Evolutionary conservation across 164 flowering plant genomes (phyloP).

Genomic region (Tetracentron sinense): DNA sequence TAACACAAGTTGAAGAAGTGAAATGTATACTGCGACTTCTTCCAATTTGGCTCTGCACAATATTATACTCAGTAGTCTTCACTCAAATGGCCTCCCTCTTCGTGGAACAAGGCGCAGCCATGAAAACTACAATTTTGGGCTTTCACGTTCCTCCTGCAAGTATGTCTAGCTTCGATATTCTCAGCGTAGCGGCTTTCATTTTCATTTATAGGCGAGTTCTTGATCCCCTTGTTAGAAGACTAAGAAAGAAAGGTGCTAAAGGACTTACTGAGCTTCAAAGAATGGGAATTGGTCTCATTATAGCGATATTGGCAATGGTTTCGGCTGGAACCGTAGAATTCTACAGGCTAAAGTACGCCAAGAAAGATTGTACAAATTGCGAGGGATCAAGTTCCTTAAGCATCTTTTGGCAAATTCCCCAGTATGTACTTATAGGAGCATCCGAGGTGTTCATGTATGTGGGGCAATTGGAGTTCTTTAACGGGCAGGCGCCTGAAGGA

Average conservation of each 20-base stretch:
- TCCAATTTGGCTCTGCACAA: conserved; percentile 95
- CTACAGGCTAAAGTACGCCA: conserved; percentile 62
- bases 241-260: conserved; percentile 34
- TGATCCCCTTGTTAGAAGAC: conserved; percentile 50
- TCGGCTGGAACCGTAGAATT: conserved; percentile 76
- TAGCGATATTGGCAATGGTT: conserved; percentile 78
- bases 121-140: conserved; percentile 54
- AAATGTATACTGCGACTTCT: conserved; percentile 83
- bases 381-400: conserved; percentile 72
- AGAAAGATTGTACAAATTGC: conserved; percentile 44
- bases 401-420: conserved; percentile 94
- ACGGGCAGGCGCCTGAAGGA: conserved; percentile 82
- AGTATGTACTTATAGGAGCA: conserved; percentile 75
- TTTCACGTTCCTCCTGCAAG: conserved; percentile 84
- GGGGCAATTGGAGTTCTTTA: conserved; percentile 89
- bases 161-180: conserved; percentile 94
- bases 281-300: conserved; percentile 87
- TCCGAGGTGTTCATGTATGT: conserved; percentile 97
- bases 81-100: conserved; percentile 96
- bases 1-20: conserved; percentile 90
- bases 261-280: conserved; percentile 84
- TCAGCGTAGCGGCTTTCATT: conserved; percentile 75
- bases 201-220: conserved; percentile 63
- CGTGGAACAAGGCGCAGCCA: conserved; percentile 92
- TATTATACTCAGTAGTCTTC: conserved; percentile 83